phyloP scores from a whole-genome alignment of 139 green algal species.

The Monoraphidium neglectum region DNA sequence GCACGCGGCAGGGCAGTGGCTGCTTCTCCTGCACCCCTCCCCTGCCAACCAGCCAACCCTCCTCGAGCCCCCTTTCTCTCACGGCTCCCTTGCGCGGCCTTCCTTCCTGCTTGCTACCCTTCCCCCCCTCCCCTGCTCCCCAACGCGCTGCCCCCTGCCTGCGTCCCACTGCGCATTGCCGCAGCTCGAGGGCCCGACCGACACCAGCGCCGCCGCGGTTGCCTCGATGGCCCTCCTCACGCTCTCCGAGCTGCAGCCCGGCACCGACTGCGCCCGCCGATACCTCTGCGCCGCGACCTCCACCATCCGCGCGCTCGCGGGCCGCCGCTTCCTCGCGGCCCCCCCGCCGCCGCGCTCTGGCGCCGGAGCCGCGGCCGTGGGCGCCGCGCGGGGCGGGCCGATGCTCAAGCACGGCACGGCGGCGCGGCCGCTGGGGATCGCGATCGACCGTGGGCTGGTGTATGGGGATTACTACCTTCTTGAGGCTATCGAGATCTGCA shows the following conservation, averaged over 20 bases:
- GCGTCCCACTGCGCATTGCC: too few species aligned
- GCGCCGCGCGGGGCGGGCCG: background rate
- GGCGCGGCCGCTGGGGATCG: background rate
- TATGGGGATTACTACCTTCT: conserved; percentile 23
- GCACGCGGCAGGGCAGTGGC: too few species aligned
- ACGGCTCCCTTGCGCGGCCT: too few species aligned
- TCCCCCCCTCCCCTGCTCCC: too few species aligned
- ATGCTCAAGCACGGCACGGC: conserved; percentile 21
- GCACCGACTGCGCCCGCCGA: background rate
- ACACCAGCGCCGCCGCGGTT: conserved; percentile 2
- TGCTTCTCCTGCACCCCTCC: too few species aligned
- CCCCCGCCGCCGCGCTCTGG: too few species aligned
- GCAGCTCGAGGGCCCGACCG: background rate
- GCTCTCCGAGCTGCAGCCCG: background rate
- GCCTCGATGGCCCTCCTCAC: background rate
- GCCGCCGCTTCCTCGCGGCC: background rate
- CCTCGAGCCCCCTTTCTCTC: too few species aligned
- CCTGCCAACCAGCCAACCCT: too few species aligned
- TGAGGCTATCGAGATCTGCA: conserved; percentile 8
- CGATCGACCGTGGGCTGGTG: conserved; percentile 14
- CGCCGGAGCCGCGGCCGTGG: background rate
- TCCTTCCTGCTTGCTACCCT: too few species aligned
- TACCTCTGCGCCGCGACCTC: background rate
- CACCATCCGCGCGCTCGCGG: background rate
- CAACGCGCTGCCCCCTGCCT: too few species aligned